These are phyloP conservation scores for Backusella tuberculispora DNA, from an alignment of 192 early-diverging fungal species.

Conservation along the genomic window DNA sequence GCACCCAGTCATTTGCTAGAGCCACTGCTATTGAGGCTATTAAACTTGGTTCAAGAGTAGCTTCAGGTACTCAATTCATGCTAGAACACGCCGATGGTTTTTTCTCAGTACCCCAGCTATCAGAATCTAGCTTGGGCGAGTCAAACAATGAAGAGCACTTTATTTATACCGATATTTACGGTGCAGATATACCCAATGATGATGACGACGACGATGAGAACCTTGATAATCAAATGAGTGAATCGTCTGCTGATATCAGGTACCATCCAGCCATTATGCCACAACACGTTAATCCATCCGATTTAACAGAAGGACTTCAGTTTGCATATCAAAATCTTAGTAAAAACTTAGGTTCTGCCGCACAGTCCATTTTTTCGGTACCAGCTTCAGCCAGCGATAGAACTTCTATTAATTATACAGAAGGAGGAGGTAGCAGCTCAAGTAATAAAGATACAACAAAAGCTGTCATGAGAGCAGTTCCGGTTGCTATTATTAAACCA, in stretches of 20 bases:
- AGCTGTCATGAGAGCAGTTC: conserved; percentile 79
- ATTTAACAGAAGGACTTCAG: conserved; percentile 60
- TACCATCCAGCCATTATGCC: background rate
- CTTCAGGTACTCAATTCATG: conserved; percentile 87
- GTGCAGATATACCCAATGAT: conserved; percentile 9
- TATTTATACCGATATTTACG: conserved; percentile 8
- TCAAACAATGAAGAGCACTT: background rate
- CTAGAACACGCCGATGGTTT: conserved; percentile 90
- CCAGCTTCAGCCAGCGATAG: conserved; percentile 80
- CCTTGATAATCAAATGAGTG: conserved; percentile 6
- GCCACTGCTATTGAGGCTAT: conserved; percentile 92
- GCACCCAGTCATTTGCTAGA: conserved; percentile 86
- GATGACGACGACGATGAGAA: background rate
- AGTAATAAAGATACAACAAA: conserved; percentile 45
- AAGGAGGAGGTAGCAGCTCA: conserved; percentile 47
- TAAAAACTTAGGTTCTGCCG: conserved; percentile 80
- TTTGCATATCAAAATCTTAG: conserved; percentile 81
- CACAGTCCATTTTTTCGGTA: conserved; percentile 88
- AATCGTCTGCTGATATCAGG: background rate
- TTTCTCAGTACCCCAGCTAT: conserved; percentile 50
- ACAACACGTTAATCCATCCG: background rate
- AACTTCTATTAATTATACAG: conserved; percentile 74
- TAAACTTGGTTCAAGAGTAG: conserved; percentile 82
- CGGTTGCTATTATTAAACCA: conserved; percentile 90
- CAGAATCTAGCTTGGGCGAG: background rate